Conservation (phyloP, 73 alveolate genomes). For the Stentor roeselii region DNA sequence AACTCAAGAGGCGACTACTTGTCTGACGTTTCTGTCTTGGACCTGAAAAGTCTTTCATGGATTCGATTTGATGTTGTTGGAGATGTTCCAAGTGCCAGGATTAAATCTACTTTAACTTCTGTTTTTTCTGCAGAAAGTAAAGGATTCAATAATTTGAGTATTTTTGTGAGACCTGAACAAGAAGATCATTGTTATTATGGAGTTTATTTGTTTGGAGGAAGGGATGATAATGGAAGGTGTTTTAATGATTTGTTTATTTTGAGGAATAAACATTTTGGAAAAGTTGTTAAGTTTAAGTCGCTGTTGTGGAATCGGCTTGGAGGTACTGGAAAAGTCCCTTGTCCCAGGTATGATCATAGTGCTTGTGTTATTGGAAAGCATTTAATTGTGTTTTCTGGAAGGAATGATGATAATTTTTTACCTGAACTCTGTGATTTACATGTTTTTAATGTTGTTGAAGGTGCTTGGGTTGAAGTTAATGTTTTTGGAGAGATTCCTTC, state of each 20-base stretch:
- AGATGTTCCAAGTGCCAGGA: not conserved
- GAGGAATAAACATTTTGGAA: not conserved
- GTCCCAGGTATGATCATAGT: not conserved
- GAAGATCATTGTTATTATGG: not conserved
- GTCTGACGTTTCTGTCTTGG: not conserved
- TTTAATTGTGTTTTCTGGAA: not conserved
- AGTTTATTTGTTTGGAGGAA: slow-evolving; percentile 5
- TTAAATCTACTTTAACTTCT: not conserved
- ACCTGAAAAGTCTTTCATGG: not conserved
- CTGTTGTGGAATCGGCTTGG: not conserved
- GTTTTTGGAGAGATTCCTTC: not conserved
- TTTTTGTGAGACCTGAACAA: not conserved
- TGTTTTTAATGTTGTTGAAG: not conserved
- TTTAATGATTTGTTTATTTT: not conserved
- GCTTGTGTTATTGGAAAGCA: not conserved
- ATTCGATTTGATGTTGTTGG: not conserved
- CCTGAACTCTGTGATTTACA: not conserved
- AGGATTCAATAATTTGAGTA: not conserved
- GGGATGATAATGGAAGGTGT: not conserved
- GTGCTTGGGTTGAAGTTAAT: not conserved
- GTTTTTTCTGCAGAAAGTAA: not conserved
- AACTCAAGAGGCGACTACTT: not conserved
- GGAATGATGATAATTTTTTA: not conserved
- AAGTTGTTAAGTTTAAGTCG: not conserved
- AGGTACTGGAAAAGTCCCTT: not conserved